Evolutionary conservation across 352 stramenopile species (phyloP).

Genomic region (Globisporangium barbulae): DNA sequence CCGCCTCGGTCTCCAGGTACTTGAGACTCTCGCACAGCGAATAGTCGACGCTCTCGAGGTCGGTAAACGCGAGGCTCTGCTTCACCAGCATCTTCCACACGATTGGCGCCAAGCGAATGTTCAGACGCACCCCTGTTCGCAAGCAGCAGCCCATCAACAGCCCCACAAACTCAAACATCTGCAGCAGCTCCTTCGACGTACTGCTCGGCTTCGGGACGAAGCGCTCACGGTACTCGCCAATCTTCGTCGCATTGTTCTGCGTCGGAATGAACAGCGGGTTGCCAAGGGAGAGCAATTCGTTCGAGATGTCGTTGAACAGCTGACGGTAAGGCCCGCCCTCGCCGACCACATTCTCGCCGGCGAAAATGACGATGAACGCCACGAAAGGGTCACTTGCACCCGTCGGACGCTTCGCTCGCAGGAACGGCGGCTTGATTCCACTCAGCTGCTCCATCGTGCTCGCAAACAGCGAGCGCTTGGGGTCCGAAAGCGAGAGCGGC

Average conservation of each 20-base stretch:
- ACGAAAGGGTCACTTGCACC: constrained; percentile 80
- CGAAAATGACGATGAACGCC: constrained; percentile 75
- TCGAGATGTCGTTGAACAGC: constrained; percentile 75
- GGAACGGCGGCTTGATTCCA: constrained; percentile 34
- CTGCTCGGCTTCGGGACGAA: constrained; percentile 59
- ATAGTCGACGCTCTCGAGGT: constrained; percentile 59
- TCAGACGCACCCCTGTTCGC: constrained; percentile 70
- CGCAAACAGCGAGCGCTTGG: constrained; percentile 68
- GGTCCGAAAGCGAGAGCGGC: constrained; percentile 32
- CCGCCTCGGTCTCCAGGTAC: constrained; percentile 33
- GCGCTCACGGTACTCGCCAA: constrained; percentile 67
- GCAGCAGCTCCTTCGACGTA: constrained; percentile 48
- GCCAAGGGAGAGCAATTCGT: constrained; percentile 46
- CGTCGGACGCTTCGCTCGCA: constrained; percentile 69
- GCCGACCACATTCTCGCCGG: constrained; percentile 75
- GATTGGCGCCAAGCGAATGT: constrained; percentile 64
- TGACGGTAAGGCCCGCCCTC: constrained; percentile 78
- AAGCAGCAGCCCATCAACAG: constrained; percentile 77
- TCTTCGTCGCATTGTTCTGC: constrained; percentile 68
- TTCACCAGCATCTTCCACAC: constrained; percentile 83
- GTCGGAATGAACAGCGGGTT: constrained; percentile 69
- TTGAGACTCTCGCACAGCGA: constrained; percentile 57
- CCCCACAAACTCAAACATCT: constrained; percentile 78
- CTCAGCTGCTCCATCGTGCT: constrained; percentile 57
- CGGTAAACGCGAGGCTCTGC: constrained; percentile 51